Base-by-base conservation (phyloP, 768 basidiomycete genomes). In the Lenzites betulinus region DNA sequence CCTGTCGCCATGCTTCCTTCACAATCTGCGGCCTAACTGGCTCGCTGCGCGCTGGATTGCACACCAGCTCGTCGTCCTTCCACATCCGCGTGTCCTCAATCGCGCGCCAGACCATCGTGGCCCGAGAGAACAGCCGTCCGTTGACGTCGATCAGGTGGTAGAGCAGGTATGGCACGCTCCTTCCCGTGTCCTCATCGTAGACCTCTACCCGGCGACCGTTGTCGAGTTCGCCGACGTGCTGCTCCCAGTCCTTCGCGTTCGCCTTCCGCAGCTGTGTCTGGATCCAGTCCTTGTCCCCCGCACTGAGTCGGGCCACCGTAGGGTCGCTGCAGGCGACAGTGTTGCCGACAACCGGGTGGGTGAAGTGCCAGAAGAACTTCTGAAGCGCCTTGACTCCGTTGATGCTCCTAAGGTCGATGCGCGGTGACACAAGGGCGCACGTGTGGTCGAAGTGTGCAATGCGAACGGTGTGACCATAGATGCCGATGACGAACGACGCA, bases 391-490 rank as follows among this genome's bases (percentile, higher is more conserved):
- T 41, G 1, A 28, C 46, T 23, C 61, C 42, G 7, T 39, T 13
- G 7, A 15, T 11, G 11, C 2, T 13, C 8, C 15, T 13, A 9
- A 46, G 13, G 22, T 46, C 23, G 38, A 63, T 36, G 0, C 52
- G 28, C 1, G n/a, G 22, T 0, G 56, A 59, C 1, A 54, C 62
- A 22, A 66, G 39, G 1, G 47, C 56, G 20, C 43, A 52, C 1
- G 65, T 42, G 39, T 59, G 65, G 33, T 66, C 65, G 44, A 58
- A 66, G 35, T 60, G 62, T 8, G 20, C 55, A 16, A 66, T 25
- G 7, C 62, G 65, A 3, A 51, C 47, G 3, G 4, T 35, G 28
- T 36, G 15, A 18, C 62, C 65, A 38, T 59, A 59, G 39, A 66
- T 38, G 8, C 62, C 59, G 25, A 66, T 25, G 25, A 60, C 53